Percentiles rank a stretch among this genome's conserved stretches.
Evolutionary conservation across 805 yeast species (phyloP).

Genomic region (Pichia californica): DNA sequence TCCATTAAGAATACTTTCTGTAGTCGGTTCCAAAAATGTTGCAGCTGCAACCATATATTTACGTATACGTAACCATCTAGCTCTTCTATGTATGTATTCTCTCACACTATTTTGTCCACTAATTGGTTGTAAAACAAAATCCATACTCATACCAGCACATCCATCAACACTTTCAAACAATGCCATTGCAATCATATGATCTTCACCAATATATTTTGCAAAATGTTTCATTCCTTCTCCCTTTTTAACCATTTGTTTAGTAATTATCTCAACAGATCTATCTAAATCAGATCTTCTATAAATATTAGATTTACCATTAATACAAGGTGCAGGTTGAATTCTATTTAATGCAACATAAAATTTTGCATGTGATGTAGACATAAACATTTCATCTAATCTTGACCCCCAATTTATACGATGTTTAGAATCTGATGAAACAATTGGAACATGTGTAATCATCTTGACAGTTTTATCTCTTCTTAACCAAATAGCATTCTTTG

Average conservation of each 20-base stretch:
- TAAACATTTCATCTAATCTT: conserved; percentile 75
- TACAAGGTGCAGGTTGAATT: conserved; percentile 76
- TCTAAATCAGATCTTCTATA: conserved; percentile 65
- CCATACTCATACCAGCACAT: conserved; percentile 73
- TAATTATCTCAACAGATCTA: conserved; percentile 41
- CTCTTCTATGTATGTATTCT: conserved; percentile 62
- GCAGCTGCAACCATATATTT: conserved; percentile 85
- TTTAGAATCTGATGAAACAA: conserved; percentile 37
- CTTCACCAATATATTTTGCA: conserved; percentile 83
- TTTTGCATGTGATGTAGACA: conserved; percentile 78
- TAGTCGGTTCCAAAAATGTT: conserved; percentile 78
- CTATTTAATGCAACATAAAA: conserved; percentile 76
- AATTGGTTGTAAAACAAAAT: conserved; percentile 72
- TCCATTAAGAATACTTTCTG: conserved; percentile 70
- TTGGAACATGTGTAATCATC: conserved; percentile 77
- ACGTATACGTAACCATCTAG: conserved; percentile 81
- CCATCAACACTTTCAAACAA: conserved; percentile 66
- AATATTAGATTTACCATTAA: conserved; percentile 82
- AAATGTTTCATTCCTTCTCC: conserved; percentile 59
- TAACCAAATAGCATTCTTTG: conserved; percentile 15
- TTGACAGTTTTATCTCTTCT: conserved; percentile 38
- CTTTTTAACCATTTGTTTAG: conserved; percentile 28
- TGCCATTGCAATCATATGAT: conserved; percentile 85
- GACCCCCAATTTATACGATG: conserved; percentile 45
- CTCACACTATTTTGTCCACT: conserved; percentile 32